phyloP scores from a whole-genome alignment of 2,329 filamentous ascomycete genomes.

The Neospermospora avenae region DNA sequence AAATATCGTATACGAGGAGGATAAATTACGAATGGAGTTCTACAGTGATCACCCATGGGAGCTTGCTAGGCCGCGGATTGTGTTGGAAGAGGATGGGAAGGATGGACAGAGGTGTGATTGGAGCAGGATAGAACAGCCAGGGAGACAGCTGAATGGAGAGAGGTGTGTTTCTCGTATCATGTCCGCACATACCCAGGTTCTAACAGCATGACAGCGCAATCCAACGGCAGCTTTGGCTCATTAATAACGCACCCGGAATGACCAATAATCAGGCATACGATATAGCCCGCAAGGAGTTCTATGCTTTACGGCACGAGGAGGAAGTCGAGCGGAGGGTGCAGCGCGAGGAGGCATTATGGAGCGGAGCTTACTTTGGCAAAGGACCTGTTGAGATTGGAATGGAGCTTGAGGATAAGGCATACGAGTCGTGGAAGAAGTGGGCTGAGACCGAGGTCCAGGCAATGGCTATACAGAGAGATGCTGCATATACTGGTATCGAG shows the following conservation, averaged over 20 bases:
- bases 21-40: constrained; percentile 75
- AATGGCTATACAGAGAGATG: constrained; percentile 40
- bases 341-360: constrained; percentile 79
- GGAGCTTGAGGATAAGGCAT: constrained; percentile 75
- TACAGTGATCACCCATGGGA: constrained; percentile 98
- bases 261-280: constrained; percentile 75
- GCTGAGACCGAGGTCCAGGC: constrained; percentile 50
- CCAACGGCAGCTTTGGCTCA: constrained; percentile 85
- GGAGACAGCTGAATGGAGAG: constrained; percentile 77
- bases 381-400: constrained; percentile 72
- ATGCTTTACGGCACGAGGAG: constrained; percentile 74
- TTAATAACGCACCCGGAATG: constrained; percentile 57
- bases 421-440: constrained; percentile 84
- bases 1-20: constrained; percentile 76
- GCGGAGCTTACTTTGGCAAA: constrained; percentile 87
- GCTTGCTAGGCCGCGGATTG: constrained; percentile 78
- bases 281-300: constrained; percentile 83
- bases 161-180: constrained; percentile 50
- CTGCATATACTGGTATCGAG: constrained; percentile 43
- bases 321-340: constrained; percentile 82
- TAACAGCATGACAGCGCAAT: constrained; percentile 64
- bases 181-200: neutral
- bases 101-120: constrained; percentile 76
- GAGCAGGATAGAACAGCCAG: constrained; percentile 71
- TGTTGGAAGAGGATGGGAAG: constrained; percentile 82